phyloP scores from a whole-genome alignment of 164 flowering plant genomes.

The Litsea cubeba region DNA sequence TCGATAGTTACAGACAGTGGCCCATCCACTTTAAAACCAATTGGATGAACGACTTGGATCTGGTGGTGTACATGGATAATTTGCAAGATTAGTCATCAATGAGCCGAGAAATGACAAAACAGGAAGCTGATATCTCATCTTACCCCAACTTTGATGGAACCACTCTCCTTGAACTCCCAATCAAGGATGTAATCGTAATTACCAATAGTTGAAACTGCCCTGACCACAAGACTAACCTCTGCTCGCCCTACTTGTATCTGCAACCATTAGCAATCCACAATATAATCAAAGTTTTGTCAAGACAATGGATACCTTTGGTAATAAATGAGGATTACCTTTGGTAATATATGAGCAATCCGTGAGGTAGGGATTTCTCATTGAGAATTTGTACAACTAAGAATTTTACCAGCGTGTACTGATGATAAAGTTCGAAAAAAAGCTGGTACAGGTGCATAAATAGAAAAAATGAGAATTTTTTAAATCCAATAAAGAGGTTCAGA shows the following conservation, averaged over 20 bases:
- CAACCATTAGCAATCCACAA: slow-evolving; percentile 1
- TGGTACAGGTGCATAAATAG: too few relatives aligned
- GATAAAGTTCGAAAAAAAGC: too few relatives aligned
- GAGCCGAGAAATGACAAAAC: background rate
- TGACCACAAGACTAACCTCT: slow-evolving; percentile 47
- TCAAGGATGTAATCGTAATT: slow-evolving; percentile 64
- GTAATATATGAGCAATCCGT: background rate
- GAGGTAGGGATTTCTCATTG: background rate
- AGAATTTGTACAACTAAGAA: background rate
- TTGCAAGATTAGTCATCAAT: background rate
- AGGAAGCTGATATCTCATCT: background rate
- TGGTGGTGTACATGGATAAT: background rate
- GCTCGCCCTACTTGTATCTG: slow-evolving; percentile 46
- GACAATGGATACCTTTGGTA: too few relatives aligned
- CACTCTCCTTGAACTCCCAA: slow-evolving; percentile 62
- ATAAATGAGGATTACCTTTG: too few relatives aligned
- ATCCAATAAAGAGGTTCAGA: too few relatives aligned
- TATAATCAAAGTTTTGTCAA: background rate
- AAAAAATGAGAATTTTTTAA: too few relatives aligned
- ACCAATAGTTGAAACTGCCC: slow-evolving; percentile 54
- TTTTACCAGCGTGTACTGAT: too few relatives aligned
- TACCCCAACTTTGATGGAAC: slow-evolving; percentile 57
- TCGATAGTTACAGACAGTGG: background rate
- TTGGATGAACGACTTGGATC: background rate
- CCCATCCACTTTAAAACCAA: background rate